phyloP scores from a whole-genome alignment of 768 basidiomycete species.

The Leucocoprinus leucothites region DNA sequence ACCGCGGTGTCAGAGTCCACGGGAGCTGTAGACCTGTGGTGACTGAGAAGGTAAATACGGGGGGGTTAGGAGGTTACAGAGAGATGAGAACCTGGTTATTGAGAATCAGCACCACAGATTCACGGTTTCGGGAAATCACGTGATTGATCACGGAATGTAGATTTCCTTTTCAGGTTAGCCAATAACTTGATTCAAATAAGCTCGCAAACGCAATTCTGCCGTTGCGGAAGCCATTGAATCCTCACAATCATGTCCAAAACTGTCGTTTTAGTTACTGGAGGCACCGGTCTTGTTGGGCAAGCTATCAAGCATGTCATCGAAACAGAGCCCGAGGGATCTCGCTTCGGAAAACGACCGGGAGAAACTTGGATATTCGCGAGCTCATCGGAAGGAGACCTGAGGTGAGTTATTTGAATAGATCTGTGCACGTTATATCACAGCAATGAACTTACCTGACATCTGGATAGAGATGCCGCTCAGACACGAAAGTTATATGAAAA shows the following conservation, averaged over 20 bases:
- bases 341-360: slow-evolving; percentile 70
- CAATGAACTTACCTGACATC: not conserved
- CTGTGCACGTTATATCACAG: not conserved
- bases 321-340: slow-evolving; percentile 71
- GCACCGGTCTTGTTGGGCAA: slow-evolving; percentile 83
- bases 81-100: not conserved
- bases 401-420: slow-evolving; percentile 44
- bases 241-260: slow-evolving; percentile 25
- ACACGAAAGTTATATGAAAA: slow-evolving; percentile 79
- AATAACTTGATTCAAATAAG: not conserved
- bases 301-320: slow-evolving; percentile 79
- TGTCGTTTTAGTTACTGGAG: slow-evolving; percentile 81
- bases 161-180: not conserved
- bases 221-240: not conserved
- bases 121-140: slow-evolving; percentile 5
- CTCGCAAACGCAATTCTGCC: not conserved
- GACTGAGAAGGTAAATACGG: no score
- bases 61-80: not conserved
- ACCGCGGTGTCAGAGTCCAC: not conserved
- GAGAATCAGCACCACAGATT: not conserved
- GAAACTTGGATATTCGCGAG: slow-evolving; percentile 87
- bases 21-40: no score
- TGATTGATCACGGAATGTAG: slow-evolving; percentile 2
- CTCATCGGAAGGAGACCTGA: slow-evolving; percentile 80
- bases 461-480: slow-evolving; percentile 60